Conservation (phyloP, 768 basidiomycete genomes). For the Hysterangium stoloniferum region DNA sequence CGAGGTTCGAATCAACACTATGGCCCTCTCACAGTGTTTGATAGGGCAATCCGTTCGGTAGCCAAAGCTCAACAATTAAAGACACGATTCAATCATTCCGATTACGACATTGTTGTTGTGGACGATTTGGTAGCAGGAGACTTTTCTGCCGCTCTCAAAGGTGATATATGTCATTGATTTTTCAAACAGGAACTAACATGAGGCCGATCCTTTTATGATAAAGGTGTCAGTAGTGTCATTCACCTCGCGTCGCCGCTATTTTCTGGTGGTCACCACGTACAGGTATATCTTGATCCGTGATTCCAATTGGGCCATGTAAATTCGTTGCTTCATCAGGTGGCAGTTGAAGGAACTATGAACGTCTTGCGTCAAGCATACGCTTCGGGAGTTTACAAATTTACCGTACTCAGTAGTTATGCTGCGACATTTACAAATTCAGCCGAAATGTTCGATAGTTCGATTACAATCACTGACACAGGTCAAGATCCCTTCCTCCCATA, state of each 20-base stretch:
- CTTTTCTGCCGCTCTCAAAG: not conserved
- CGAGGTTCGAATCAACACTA: not conserved
- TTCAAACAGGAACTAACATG: not conserved
- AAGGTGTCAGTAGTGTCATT: not conserved
- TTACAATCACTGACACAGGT: constrained; percentile 8
- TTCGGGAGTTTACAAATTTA: constrained; percentile 29
- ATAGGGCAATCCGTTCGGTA: not conserved
- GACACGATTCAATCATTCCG: not conserved
- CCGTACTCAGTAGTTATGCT: constrained; percentile 29
- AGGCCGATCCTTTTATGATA: not conserved
- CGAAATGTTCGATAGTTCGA: constrained; percentile 5
- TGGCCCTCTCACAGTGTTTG: not conserved
- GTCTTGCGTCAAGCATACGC: constrained; percentile 32
- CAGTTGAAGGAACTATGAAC: constrained; percentile 32
- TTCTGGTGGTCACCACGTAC: not conserved
- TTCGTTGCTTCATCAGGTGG: constrained; percentile 19
- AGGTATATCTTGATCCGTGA: not conserved
- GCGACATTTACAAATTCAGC: constrained; percentile 10
- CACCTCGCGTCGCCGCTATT: not conserved
- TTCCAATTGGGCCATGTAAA: not conserved
- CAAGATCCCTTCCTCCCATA: not conserved
- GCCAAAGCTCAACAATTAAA: not conserved
- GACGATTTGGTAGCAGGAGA: not conserved
- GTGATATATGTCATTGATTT: not conserved
- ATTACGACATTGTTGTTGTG: not conserved